Evolutionary conservation across 75 land plant genomes (phyloP), one percentile per base, ranked within the genome.

Genomic region (Sequoiadendron giganteum): DNA sequence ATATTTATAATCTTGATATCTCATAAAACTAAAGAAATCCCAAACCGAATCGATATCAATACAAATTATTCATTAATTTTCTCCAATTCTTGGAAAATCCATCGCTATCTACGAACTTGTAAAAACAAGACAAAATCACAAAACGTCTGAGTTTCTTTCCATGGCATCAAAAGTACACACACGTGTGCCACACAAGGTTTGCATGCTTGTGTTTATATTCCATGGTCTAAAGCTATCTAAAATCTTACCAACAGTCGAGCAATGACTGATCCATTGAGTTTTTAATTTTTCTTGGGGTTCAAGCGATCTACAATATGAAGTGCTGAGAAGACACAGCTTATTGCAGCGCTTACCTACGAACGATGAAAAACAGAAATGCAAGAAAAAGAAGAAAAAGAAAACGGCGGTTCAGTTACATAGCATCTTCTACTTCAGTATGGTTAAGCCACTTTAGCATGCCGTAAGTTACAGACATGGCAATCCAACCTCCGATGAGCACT

Each of bases 401-500:
- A 73, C 11, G 76, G 36, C 36, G 10, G 34, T 9, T 32, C 2
- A 36, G 18, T 0, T 10, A 39, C 0, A 30, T 0, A 84, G 2
- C 85, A 16, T 43, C 34, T 86, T 42, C 48, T 16, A 55, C 55
- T 55, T 85, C 88, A 0, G 84, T 86, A 7, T 8, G 21, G 30
- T 88, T 88, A 6, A 94, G 77, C 47, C 88, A 87, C 83, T 91
- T 88, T 10, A 95, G 92, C 72, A 94, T 36, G 0, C 94, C 94
- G 32, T 89, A 95, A 0, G 96, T 95, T 56, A 92, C 75, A 15
- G 81, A 89, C 96, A 95, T 94, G 56, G 95, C 95, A 28, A 94
- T 84, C 93, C 93, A 95, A 10, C 96, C 96, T 40, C 96, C 95
- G 14, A 93, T 11, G 6, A 93, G 79, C n/a, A 95, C 96, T 28